A percentile compares a stretch with the other conserved stretches of the same genome.
These are phyloP conservation scores for Cladosporium sp. DNA, from an alignment of 2,329 filamentous ascomycete species.

Conservation along the genomic window DNA sequence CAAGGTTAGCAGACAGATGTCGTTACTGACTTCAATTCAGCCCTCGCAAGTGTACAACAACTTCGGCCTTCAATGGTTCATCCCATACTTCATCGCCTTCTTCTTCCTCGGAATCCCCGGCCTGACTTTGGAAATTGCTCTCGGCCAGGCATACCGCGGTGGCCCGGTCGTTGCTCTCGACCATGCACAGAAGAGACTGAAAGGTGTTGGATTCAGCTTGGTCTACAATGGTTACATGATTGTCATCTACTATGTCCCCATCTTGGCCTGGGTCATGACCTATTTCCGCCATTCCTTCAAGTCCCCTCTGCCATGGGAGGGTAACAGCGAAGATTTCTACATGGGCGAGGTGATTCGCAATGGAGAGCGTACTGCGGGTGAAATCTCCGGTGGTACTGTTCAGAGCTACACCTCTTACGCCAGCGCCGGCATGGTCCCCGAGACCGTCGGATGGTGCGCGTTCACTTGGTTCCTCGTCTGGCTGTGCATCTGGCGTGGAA, in stretches of 20 bases:
- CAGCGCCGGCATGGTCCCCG: conserved; percentile 45
- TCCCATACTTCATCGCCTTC: conserved; percentile 52
- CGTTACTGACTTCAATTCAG: conserved; percentile 31
- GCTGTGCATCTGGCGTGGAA: conserved; percentile 56
- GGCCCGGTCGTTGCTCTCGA: conserved; percentile 27
- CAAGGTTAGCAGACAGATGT: too few species aligned
- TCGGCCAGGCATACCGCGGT: conserved; percentile 50
- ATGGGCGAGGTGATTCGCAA: conserved; percentile 47
- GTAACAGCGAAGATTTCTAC: conserved; percentile 51
- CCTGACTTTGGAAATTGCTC: conserved; percentile 52
- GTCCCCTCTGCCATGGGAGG: conserved; percentile 53
- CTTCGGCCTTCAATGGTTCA: conserved; percentile 57
- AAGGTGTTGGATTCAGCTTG: conserved; percentile 51
- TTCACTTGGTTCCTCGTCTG: conserved; percentile 60
- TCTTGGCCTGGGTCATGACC: conserved; percentile 56
- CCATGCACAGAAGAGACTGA: conserved; percentile 50
- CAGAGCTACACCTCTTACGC: conserved; percentile 46
- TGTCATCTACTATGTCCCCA: conserved; percentile 54
- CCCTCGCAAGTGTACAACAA: conserved; percentile 59
- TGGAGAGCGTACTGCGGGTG: conserved; percentile 39
- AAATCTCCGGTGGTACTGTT: conserved; percentile 35
- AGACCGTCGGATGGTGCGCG: conserved; percentile 55
- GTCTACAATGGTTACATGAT: conserved; percentile 53
- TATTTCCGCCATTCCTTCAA: conserved; percentile 55
- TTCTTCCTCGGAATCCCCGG: conserved; percentile 55